Evolutionary conservation across 805 yeast genomes (phyloP), one percentile per base, ranked within the genome.

Genomic region (Candida ficus): DNA sequence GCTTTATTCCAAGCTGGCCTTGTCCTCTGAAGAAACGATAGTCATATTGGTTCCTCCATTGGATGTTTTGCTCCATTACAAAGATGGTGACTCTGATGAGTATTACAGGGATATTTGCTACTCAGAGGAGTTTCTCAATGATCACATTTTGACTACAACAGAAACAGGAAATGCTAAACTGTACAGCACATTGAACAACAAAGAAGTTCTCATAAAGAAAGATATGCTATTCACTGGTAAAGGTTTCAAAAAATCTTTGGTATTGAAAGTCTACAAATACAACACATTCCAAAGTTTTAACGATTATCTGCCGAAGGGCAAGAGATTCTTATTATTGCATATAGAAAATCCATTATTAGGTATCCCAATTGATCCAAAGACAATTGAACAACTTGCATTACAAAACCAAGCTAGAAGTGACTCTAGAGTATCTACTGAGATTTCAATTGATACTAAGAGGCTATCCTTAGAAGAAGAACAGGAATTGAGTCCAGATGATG

Each of bases 41-140:
- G 78, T 70, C 54, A 67, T 85, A 12, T 55, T 85, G n/a, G 78
- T 82, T 1, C 95, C 95, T 0, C 75, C 78, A 5, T 62, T 82
- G 1, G 54, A 60, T 21, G 59, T 71, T 3, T 62, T 83, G 10
- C 52, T 62, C 33, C 57, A 67, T 37, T 64, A 59, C 43, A 56
- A 53, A 14, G 79, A 75, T 39, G 40, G 44, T 11, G 67, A 61
- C 16, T 43, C 72, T 0, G 63, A 68, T 9, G 39, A 57, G 2
- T 54, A 68, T 3, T 67, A 77, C 39, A 56, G 53, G 4, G 85
- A 80, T 3, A 57, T 77, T 12, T 80, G 86, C 55, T 72, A 72
- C 37, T 68, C 66, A 29, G 75, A 73, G 26, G 84, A 78, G 20
- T 83, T 83, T 55, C 63, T 83, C 8, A 70, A 70, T 35, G 73